A percentile compares a stretch with the other conserved stretches of the same genome.
Conservation (phyloP, 768 basidiomycete species). For the Ramaria sp. region DNA sequence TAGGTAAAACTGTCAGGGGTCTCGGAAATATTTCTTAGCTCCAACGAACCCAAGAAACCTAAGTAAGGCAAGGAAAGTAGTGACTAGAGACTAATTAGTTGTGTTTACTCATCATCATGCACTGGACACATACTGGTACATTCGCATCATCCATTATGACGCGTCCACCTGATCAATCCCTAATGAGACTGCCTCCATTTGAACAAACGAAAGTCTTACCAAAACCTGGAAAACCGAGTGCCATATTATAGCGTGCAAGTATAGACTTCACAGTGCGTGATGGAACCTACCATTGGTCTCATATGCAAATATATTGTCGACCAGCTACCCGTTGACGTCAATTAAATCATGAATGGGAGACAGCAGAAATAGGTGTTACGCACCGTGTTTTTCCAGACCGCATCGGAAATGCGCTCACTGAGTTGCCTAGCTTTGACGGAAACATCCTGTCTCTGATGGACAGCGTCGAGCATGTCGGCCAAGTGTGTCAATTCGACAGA, state of each 20-base stretch:
- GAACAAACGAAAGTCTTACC: not conserved
- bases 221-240: not conserved
- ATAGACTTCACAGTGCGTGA: not conserved
- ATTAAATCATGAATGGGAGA: not conserved
- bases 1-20: constrained; percentile 2
- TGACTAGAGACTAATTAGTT: constrained; percentile 32
- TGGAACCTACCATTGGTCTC: constrained; percentile 52
- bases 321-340: constrained; percentile 29
- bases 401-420: constrained; percentile 46
- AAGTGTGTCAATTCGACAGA: constrained; percentile 60
- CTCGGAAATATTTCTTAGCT: not conserved
- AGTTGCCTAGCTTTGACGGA: constrained; percentile 44
- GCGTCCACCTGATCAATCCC: constrained; percentile 42
- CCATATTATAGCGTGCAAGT: not conserved
- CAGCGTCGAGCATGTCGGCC: constrained; percentile 45
- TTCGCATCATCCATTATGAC: constrained; percentile 85
- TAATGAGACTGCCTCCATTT: not conserved
- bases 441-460: constrained; percentile 37
- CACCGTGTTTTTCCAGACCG: constrained; percentile 56
- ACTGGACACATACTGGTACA: constrained; percentile 47
- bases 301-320: constrained; percentile 61
- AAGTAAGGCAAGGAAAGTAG: constrained; percentile 72
- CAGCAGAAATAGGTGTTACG: constrained; percentile 10
- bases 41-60: constrained; percentile 41
- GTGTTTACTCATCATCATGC: not conserved